Evolutionary conservation across 805 yeast species (phyloP), one percentile per base, ranked within the genome.

Genomic region (Pichia cabralensis): DNA sequence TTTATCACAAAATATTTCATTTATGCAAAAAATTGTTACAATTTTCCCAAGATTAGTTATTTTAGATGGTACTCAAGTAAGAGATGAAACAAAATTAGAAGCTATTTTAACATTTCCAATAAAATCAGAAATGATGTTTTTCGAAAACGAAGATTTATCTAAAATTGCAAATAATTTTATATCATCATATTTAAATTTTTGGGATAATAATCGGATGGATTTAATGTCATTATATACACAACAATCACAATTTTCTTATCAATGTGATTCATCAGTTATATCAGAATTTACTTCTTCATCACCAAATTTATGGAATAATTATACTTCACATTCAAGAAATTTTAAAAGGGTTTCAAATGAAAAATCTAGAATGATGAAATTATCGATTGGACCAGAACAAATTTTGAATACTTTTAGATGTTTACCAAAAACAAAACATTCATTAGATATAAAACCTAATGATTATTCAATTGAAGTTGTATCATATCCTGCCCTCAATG

Each of bases 221-320:
- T 62, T 92, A 31, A 53, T 80, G 55, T 67, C 70, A 28, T 62
- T 92, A 21, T 92, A 92, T 53, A 84, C 92, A 34, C 71, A 72
- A 31, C 80, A 79, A 48, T 84, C 96, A 0, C 83, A 80, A 51
- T 89, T 92, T 48, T 86, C 96, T 0, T 53, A 80, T 35, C 80
- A 82, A 40, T 74, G 79, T 16, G 94, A 85, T 57, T 63, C 83
- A 1, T 61, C 76, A 0, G 79, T 80, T 29, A 45, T 56, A 17
- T 46, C 51, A 1, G 57, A 52, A 22, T 38, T 33, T 26, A 42
- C 33, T 36, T 53, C 34, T 51, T 36, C 42, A 7, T 24, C 42
- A 3, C 25, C 45, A 3, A 41, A 49, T 28, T 51, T 60, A 51
- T 80, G 82, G 65, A 78, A 80, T 13, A 68, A 72, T 47, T 88